These are phyloP conservation scores for Orbilia ellipsospora DNA, from an alignment of 2,329 filamentous ascomycete species.

Conservation along the genomic window DNA sequence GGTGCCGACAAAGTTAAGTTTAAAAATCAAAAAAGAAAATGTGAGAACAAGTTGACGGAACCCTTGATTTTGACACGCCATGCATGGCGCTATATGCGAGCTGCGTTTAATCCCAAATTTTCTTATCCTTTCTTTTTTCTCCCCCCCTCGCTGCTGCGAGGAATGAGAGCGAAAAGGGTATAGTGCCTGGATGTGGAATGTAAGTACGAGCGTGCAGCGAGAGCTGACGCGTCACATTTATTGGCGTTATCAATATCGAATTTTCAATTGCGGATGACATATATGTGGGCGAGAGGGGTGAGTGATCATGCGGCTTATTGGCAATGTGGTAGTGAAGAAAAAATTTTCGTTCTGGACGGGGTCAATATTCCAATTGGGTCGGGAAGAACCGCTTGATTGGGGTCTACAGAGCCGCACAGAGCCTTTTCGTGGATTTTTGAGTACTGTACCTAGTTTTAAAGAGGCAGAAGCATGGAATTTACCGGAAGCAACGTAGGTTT, in stretches of 20 bases:
- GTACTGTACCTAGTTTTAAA: neutral
- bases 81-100: slow-evolving; percentile 35
- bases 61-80: slow-evolving; percentile 21
- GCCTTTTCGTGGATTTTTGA: too few relatives aligned
- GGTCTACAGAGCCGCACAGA: neutral
- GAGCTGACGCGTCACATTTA: slow-evolving; percentile 42
- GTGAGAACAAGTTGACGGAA: neutral
- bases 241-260: slow-evolving; percentile 8
- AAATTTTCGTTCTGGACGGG: neutral
- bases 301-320: too few relatives aligned
- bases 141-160: neutral
- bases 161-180: neutral
- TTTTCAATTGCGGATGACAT: neutral
- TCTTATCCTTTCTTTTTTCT: neutral
- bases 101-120: slow-evolving; percentile 12
- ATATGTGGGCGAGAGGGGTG: slow-evolving; percentile 4
- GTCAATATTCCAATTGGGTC: neutral
- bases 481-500: neutral
- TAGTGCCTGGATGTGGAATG: slow-evolving; percentile 42
- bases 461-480: neutral
- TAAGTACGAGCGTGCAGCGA: slow-evolving; percentile 33
- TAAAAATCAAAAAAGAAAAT: neutral
- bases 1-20: too few relatives aligned
- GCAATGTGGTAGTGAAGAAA: too few relatives aligned
- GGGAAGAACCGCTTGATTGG: neutral